Evolutionary conservation across 305 asterid species (phyloP).

Genomic region (Plantago coronopus): DNA sequence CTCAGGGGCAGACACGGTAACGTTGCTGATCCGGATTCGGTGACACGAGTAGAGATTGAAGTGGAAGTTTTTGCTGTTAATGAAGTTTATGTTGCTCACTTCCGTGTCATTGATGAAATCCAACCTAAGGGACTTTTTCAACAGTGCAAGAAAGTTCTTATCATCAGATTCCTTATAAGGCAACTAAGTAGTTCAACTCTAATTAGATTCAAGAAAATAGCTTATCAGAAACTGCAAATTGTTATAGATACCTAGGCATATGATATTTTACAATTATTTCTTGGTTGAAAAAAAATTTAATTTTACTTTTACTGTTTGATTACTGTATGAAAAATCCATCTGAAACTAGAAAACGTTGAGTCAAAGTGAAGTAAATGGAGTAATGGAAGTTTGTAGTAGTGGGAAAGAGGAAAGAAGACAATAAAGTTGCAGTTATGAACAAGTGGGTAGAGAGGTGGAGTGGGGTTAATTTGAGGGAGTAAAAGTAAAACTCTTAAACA

Average conservation of each 20-base stretch:
- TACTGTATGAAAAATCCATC: too few species aligned
- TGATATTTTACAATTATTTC: too few species aligned
- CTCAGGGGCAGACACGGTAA: slow-evolving; percentile 30
- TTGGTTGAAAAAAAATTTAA: too few species aligned
- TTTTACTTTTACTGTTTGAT: too few species aligned
- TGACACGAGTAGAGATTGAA: slow-evolving; percentile 22
- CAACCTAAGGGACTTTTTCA: slow-evolving; percentile 26
- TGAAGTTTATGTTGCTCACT: slow-evolving; percentile 25
- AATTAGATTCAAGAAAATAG: background rate
- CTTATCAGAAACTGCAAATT: background rate
- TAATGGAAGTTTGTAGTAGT: background rate
- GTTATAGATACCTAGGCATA: too few species aligned
- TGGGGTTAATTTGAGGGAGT: background rate
- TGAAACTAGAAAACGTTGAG: too few species aligned
- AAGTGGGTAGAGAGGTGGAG: slow-evolving; percentile 9
- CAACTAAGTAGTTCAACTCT: background rate
- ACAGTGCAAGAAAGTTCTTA: background rate
- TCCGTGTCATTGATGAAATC: slow-evolving; percentile 28
- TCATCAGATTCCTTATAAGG: background rate
- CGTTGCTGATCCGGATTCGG: slow-evolving; percentile 11
- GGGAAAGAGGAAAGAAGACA: background rate
- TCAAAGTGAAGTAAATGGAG: too few species aligned
- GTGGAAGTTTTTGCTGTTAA: slow-evolving; percentile 46
- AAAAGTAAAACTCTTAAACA: too few species aligned
- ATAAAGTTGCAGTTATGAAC: background rate